Base-by-base conservation (phyloP, 2,329 filamentous ascomycete species). In the Pseudogymnoascus sp. region DNA sequence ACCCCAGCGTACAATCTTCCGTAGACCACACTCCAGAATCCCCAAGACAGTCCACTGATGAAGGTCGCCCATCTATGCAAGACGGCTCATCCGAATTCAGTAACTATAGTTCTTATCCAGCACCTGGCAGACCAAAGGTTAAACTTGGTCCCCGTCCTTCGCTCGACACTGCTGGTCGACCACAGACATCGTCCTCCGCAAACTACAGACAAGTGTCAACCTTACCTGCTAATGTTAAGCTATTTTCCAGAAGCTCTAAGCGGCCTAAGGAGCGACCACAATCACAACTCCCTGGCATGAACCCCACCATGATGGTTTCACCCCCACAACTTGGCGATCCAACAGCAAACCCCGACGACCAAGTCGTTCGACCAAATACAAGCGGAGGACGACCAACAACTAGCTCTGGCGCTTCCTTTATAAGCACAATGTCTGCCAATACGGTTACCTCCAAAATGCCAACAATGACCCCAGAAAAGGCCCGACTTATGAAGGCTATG, bases 401-500 rank as follows among this genome's bases (percentile, higher is more conserved):
- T 25, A 71, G 68, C 54, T 70, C 70, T 36, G 68, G 64, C 7
- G 58, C 63, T 18, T 67, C 67, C 7, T 63, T 69, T 16, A 65
- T 63, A 50, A 62, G 66, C 16, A 41, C 64, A 58, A 61, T 60
- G 22, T 68, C 66, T 43, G 63, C 67, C 18, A 65, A 60, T 8
- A 58, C 63, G 14, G 61, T 60, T 22, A 58, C 61, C 70, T 75
- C 60, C 68, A 77, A 66, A 64, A 65, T 63, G 60, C 72, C 59
- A 65, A 76, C 78, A n/a, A 88, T 95, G 69, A 91, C 90, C 1
- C 90, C 90, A 0, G 94, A 99, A 73, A 97, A 95, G 76, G 86
- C 90, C 63, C 83, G 94, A 60, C 78, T 99, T 65, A 92, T 96
- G 90, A 97, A 95, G 76, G 94, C 94, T 6, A 82, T 97, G 76